Base-by-base conservation (phyloP, 2,329 filamentous ascomycete species). In the Fusarium annulatum region DNA sequence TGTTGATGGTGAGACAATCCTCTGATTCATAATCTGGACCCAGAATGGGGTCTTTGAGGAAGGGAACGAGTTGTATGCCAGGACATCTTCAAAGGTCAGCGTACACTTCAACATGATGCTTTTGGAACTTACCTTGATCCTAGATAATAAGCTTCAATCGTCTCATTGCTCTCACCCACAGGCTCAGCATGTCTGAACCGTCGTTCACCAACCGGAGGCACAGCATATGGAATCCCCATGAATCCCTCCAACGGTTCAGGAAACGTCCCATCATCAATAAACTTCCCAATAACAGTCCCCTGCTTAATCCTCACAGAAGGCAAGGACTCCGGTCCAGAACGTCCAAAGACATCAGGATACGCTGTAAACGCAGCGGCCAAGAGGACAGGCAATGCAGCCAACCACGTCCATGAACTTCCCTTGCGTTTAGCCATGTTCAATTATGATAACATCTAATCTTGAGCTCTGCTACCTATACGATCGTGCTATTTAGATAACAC, bases 201-300 rank as follows among this genome's bases (percentile, higher is more conserved):
- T 7, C 80, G 79, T 12, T 85, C 77, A 5, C 82, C 84, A 26
- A 79, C 77, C 7, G 86, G 85, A n/a, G 84, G 82, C 14, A 84
- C 72, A 0, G 84, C 85, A 75, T 87, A 87, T 0, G 84, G 85
- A 45, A 88, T 83, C 2, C 85, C 85, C 49, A 86, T 80, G 67
- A 88, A 88, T 4, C 80, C 76, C 53, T 84, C 82, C 7, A 83
- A 60, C 2, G 80, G 78, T n/a, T 78, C 46, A 21, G 76, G 77
- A 64, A 79, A 80, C 2, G 65, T 75, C 19, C 77, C 78, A 67
- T 81, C 69, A n/a, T 77, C 73, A 61, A 82, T 70, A 9, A 79
- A 63, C 33, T 77, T 79, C 3, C 81, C 81, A 58, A 81, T 46
- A 16, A 83, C 69, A 3, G 67, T 74, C 0, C 81, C 82, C 62